Percentiles rank a stretch among this genome's conserved stretches.
Conservation (phyloP, 2,329 filamentous ascomycete genomes). For the Fusarium sp. region DNA sequence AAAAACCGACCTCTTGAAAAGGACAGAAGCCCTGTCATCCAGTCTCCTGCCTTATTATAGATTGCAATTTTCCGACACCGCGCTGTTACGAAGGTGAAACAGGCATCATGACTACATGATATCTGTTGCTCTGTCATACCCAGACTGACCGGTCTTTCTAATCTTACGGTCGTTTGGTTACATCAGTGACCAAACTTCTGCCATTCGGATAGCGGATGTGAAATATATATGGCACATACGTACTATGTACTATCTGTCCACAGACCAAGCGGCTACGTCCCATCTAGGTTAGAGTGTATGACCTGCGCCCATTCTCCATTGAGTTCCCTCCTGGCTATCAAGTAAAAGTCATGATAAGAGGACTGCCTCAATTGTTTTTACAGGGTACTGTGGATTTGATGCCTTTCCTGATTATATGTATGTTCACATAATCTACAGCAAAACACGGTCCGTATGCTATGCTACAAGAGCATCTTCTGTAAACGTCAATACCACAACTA, state of each 20-base stretch:
- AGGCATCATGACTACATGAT: conserved; percentile 15
- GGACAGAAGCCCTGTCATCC: conserved; percentile 8
- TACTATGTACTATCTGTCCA: not conserved
- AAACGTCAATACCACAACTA: not conserved
- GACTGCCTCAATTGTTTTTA: conserved; percentile 17
- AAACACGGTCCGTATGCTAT: not conserved
- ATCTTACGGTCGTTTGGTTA: not conserved
- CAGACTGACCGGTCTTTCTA: not conserved
- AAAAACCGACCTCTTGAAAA: conserved; percentile 13
- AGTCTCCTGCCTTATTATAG: conserved; percentile 29
- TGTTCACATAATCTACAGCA: not conserved
- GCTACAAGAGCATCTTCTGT: not conserved
- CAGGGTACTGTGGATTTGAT: not conserved
- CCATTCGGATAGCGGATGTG: conserved; percentile 27
- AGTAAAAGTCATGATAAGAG: conserved; percentile 2
- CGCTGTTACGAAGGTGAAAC: conserved; percentile 17
- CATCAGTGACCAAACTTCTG: not conserved
- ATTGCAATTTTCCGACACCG: conserved; percentile 20
- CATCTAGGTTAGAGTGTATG: conserved; percentile 28
- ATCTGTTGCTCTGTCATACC: not conserved
- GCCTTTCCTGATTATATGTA: not conserved
- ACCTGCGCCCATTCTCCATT: conserved; percentile 21
- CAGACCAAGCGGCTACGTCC: conserved; percentile 34
- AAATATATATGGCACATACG: conserved; percentile 23
- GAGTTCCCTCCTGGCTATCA: conserved; percentile 6